Base-by-base conservation (phyloP, 192 early-diverging fungal genomes). In the Coemansia sp. region DNA sequence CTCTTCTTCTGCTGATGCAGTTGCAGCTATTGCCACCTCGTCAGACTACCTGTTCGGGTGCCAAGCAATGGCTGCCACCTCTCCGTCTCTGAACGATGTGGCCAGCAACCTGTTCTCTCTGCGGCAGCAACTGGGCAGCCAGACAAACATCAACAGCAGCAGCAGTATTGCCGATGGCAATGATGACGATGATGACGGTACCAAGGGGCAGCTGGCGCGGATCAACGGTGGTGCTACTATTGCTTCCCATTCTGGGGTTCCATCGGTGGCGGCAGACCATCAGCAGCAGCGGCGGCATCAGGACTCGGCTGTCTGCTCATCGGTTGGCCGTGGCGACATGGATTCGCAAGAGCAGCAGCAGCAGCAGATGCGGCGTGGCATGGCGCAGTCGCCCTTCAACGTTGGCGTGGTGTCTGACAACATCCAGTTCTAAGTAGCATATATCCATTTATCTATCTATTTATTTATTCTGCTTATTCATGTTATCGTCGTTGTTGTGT, bases 51-150 rank as follows among this genome's bases (percentile, higher is more conserved):
- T 59, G 4, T 59, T 59, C 13, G 57, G 57, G 1, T 59, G 57
- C 39, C 57, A 59, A 10, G 12, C 38, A 18, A 38, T 59, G n/a
- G 18, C 10, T 32, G 19, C 69, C 6, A 59, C 61, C 0, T 77
- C 80, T 32, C 80, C 80, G 9, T 70, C 79, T 0, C 62, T 82
- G 5, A 83, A 83, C 52, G 76, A 74, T 10, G 80, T 83, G 1
- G 80, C 80, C 16, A 64, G 19, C 26, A 83, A 77, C 42, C 54
- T 83, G 50, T 83, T 77, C 56, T 76, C 79, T 26, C 45, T 81
- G 47, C 50, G 79, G 0, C 52, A 54, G 32, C 77, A 79, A 39
- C 39, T 64, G 43, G 56, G 4, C 41, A n/a, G 26, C 56, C 56
- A 56, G 56, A 26, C 56, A 0, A 41, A 41, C 26, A 18, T 16